Evolutionary conservation across 2,329 filamentous ascomycete genomes (phyloP).

Genomic region (Aspergillus ruber): DNA sequence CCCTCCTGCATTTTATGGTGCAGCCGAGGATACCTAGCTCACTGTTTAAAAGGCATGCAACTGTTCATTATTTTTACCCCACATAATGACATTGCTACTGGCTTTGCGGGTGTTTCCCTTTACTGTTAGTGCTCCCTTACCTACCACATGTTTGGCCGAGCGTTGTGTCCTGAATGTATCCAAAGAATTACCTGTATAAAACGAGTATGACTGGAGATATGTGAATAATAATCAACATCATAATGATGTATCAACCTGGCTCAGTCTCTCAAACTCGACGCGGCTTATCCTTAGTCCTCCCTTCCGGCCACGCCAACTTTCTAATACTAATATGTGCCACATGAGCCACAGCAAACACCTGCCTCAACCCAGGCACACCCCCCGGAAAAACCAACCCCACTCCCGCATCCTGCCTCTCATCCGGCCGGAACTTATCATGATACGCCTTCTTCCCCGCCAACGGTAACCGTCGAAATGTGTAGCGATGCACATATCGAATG

Average conservation of each 20-base stretch:
- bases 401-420: constrained; percentile 22
- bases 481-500: constrained; percentile 24
- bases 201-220: too few relatives aligned
- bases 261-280: too few relatives aligned
- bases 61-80: too few relatives aligned
- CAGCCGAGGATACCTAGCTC: neutral
- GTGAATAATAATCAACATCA: too few relatives aligned
- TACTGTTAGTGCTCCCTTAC: too few relatives aligned
- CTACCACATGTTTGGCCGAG: too few relatives aligned
- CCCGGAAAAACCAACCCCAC: constrained; percentile 33
- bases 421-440: constrained; percentile 35
- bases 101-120: too few relatives aligned
- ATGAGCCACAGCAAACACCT: constrained; percentile 31
- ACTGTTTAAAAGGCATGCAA: too few relatives aligned
- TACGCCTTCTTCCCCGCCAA: constrained; percentile 36
- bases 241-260: too few relatives aligned
- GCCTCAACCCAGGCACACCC: constrained; percentile 23
- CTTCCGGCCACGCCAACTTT: constrained; percentile 11
- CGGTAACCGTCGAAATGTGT: constrained; percentile 26
- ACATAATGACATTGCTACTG: too few relatives aligned
- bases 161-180: too few relatives aligned
- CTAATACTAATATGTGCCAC: constrained; percentile 35
- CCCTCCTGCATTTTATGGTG: neutral
- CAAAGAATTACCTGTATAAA: too few relatives aligned
- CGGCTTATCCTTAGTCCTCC: neutral